Evolutionary conservation across 164 flowering plant genomes (phyloP), one percentile per base, ranked within the genome.

Genomic region (Aristolochia californica): DNA sequence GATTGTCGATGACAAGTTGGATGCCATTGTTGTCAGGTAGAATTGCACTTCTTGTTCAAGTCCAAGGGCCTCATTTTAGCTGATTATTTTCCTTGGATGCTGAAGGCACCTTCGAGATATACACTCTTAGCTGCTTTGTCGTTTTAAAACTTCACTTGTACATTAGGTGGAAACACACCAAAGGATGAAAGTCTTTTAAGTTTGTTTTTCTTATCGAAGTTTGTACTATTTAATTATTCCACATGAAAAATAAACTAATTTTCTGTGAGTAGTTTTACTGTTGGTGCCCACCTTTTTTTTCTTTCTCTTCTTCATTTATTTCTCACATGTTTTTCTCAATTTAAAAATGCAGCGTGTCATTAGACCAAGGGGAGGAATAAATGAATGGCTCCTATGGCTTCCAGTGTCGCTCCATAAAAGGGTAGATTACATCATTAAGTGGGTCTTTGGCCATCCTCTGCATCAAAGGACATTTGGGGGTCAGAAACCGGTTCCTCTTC

Each of bases 1-100:
- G 23, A 84, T 93, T n/a, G 64, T 77, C 47, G 95, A 93, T 71
- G 88, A 81, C 58, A 71, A 79, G 65, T 78, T 93, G 81, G 97
- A 93, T 63, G 97, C 99, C 34, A 84, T 93, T 52, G 73, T 90
- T 67, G 99, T 93, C 72, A 93, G 98, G 96, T 91, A 23, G 40
- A 64, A 69, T 7, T 48, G 17, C 4, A 34, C 15, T 17, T 52
- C 48, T 58, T 12, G 10, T 34, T n/a, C 10, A 34, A 34, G 40
- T 7, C 10, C 10, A 12, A 34, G 40, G 10, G 40, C 40, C 40
- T 34, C 40, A 34, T 34, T 34, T 34, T 2, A 34, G 40, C 4
- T 34, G 10, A 34, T 34, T 34, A 34, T 34, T 34, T 34, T 34
- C 40, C 40, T 34, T 8, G 10, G 10, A 34, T 34, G 40, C 7